A percentile compares a stretch with the other conserved stretches of the same genome.
Conservation (phyloP, 164 flowering plant genomes). For the Nymphaea colorata region DNA sequence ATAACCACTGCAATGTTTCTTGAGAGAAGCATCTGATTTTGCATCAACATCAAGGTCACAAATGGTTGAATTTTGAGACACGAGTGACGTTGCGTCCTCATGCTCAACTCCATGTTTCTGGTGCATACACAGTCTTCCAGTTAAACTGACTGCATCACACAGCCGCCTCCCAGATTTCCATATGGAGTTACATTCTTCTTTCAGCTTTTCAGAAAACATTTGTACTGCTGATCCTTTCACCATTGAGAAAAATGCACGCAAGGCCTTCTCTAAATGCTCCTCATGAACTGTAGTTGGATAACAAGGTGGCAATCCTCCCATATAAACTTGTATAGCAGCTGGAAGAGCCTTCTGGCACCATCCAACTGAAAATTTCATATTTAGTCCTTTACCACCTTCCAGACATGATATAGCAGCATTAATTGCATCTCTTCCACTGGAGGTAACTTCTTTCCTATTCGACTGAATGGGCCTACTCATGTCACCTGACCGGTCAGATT, state of each 20-base stretch:
- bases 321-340: slow-evolving; percentile 61
- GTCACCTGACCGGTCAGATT: not conserved
- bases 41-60: not conserved
- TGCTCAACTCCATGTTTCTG: slow-evolving; percentile 43
- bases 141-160: slow-evolving; percentile 91
- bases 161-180: slow-evolving; percentile 90
- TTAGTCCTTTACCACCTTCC: slow-evolving; percentile 54
- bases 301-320: slow-evolving; percentile 65
- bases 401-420: slow-evolving; percentile 46
- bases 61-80: not conserved
- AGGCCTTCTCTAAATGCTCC: slow-evolving; percentile 54
- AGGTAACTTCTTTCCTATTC: slow-evolving; percentile 22
- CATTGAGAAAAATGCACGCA: slow-evolving; percentile 56
- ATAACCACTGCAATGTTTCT: slow-evolving; percentile 78
- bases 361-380: slow-evolving; percentile 53
- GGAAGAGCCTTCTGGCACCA: slow-evolving; percentile 87
- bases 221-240: slow-evolving; percentile 79
- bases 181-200: slow-evolving; percentile 64
- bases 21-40: slow-evolving; percentile 16
- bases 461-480: slow-evolving; percentile 23
- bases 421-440: slow-evolving; percentile 30
- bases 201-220: slow-evolving; percentile 39
- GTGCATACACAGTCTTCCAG: slow-evolving; percentile 90
- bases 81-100: slow-evolving; percentile 4
- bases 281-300: slow-evolving; percentile 70